Conservation (phyloP, 2,329 filamentous ascomycete genomes). For the Stachybotrys chlorohalonatus region DNA sequence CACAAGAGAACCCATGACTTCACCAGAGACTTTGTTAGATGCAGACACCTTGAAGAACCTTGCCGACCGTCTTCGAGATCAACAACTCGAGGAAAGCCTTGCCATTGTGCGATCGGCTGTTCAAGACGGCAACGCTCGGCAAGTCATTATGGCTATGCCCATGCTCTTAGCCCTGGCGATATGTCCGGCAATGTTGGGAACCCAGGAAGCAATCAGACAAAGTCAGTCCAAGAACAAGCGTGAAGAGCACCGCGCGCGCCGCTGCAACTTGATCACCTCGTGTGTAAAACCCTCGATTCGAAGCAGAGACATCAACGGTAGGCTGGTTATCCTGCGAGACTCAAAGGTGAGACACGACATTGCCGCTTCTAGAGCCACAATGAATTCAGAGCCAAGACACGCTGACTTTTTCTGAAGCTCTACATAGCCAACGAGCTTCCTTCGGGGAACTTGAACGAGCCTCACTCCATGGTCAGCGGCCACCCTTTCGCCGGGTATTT, state of each 20-base stretch:
- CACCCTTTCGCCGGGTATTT: slow-evolving; percentile 50
- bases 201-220: slow-evolving; percentile 35
- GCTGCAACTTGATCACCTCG: slow-evolving; percentile 37
- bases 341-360: slow-evolving; percentile 21
- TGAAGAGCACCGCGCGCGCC: slow-evolving; percentile 37
- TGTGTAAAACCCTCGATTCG: slow-evolving; percentile 36
- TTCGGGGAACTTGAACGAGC: slow-evolving; percentile 12
- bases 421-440: slow-evolving; percentile 18
- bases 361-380: neutral
- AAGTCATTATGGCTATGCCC: slow-evolving; percentile 17
- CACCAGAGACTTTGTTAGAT: neutral
- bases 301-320: slow-evolving; percentile 32
- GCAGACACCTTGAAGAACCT: slow-evolving; percentile 8
- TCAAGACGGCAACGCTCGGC: slow-evolving; percentile 14
- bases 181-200: slow-evolving; percentile 31
- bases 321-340: slow-evolving; percentile 33
- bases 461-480: slow-evolving; percentile 36
- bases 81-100: slow-evolving; percentile 14
- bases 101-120: slow-evolving; percentile 16
- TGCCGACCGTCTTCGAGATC: slow-evolving; percentile 11
- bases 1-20: neutral
- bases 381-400: neutral
- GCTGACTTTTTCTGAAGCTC: slow-evolving; percentile 9
- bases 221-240: slow-evolving; percentile 34
- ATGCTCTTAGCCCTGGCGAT: slow-evolving; percentile 18